Base-by-base conservation (phyloP, 2,329 filamentous ascomycete species). In the Fusarium phyllophilum region DNA sequence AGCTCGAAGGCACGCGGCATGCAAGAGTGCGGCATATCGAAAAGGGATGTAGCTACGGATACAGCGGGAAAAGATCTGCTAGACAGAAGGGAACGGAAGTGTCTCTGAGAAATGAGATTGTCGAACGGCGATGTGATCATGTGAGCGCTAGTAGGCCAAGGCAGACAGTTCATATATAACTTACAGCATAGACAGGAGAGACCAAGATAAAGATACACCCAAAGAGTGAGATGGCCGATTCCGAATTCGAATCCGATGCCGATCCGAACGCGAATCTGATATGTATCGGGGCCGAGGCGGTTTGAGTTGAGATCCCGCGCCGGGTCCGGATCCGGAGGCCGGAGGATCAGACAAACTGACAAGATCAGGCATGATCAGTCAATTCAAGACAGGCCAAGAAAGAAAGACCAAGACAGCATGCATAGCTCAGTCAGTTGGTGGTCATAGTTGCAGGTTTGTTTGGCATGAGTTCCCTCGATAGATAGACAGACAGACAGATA, bases 71-170 rank as follows among this genome's bases (percentile, higher is more conserved):
- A 33, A 24, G 68, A 65, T 72, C 54, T 29, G 55, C 52, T 29
- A 52, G 17, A 46, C 26, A 51, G 48, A 48, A 39, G 39, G 61
- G 33, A 45, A 38, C 36, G 17, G 24, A 60, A 22, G 41, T 59
- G 56, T 59, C 38, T 61, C 34, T 55, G 29, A 54, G 56, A 63
- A 64, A 56, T 67, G 54, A 67, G n/a, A 33, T 39, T 61, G 42
- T 56, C n/a, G 33, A 56, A 62, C 66, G 46, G 41, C 41, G 63
- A 68, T 34, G 8, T 56, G 66, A 55, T 68, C 64, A 68, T 68
- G 55, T 68, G 64, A 69, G 64, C 60, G 45, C 24, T 52, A 56
- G 33, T 52, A 56, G 33, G 44, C 39, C 34, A 38, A 38, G 39
- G 22, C 36, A 51, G 31, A 24, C 48, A 51, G 22, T 26, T 24